A percentile compares a stretch with the other conserved stretches of the same genome.
Evolutionary conservation across 352 stramenopile species (phyloP).

Genomic region (Phytophthora hibernalis): DNA sequence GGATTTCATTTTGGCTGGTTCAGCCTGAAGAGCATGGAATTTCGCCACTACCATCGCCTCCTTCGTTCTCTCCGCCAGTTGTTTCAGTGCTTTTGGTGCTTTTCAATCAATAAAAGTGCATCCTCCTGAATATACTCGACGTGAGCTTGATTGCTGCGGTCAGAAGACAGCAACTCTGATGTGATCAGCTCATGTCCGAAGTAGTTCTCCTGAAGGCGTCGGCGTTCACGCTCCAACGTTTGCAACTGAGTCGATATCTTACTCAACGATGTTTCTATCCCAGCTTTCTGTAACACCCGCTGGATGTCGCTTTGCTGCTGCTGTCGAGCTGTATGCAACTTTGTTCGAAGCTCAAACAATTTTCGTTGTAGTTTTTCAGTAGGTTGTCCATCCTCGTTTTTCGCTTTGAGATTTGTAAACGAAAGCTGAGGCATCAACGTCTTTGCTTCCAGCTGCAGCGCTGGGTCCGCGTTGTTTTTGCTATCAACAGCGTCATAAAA

Average conservation of each 20-base stretch:
- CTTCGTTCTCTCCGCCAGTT: slow-evolving; percentile 39
- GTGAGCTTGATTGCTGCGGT: not conserved
- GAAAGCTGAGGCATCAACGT: slow-evolving; percentile 19
- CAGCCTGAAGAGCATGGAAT: slow-evolving; percentile 10
- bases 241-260: slow-evolving; percentile 34
- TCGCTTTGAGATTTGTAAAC: slow-evolving; percentile 6
- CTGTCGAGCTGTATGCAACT: slow-evolving; percentile 42
- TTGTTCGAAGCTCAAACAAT: slow-evolving; percentile 40
- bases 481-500: slow-evolving; percentile 44
- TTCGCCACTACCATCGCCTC: slow-evolving; percentile 43
- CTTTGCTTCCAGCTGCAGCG: slow-evolving; percentile 4
- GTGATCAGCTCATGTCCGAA: slow-evolving; percentile 49
- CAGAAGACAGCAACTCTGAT: slow-evolving; percentile 15
- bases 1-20: not conserved
- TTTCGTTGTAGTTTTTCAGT: slow-evolving; percentile 31
- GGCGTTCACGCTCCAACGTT: slow-evolving; percentile 41
- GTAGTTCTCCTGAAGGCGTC: slow-evolving; percentile 36
- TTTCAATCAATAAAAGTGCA: slow-evolving; percentile 39
- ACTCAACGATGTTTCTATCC: slow-evolving; percentile 30
- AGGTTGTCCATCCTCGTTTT: not conserved
- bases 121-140: slow-evolving; percentile 54
- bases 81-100: slow-evolving; percentile 33
- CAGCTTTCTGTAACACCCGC: slow-evolving; percentile 23
- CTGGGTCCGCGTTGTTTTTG: not conserved
- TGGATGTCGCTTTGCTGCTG: slow-evolving; percentile 25